Evolutionary conservation across 768 basidiomycete species (phyloP).

Genomic region (Lepiota venenata): DNA sequence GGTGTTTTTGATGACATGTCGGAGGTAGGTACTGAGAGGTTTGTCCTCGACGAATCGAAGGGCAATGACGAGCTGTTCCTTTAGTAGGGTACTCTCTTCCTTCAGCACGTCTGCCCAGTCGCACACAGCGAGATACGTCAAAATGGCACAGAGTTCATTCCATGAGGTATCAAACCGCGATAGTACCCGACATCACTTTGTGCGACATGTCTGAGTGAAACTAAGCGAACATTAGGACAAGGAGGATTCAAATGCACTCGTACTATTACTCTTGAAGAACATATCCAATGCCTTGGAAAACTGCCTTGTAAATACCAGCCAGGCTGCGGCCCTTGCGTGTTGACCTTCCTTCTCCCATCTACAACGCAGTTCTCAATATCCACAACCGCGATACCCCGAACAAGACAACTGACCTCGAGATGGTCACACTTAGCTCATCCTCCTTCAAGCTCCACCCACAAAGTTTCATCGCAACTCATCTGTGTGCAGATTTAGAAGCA

Average conservation of each 20-base stretch:
- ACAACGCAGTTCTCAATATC: background rate
- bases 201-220: conserved; percentile 62
- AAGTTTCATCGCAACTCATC: conserved; percentile 67
- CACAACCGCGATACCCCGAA: background rate
- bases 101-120: conserved; percentile 82
- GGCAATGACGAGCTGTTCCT: conserved; percentile 81
- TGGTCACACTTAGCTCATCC: conserved; percentile 56
- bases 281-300: conserved; percentile 65
- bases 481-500: conserved; percentile 55
- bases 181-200: conserved; percentile 79
- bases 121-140: conserved; percentile 67
- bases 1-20: conserved; percentile 51
- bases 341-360: conserved; percentile 79
- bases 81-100: conserved; percentile 73
- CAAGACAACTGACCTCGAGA: conserved; percentile 43
- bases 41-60: conserved; percentile 82
- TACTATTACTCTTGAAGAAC: conserved; percentile 81
- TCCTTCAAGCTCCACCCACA: conserved; percentile 75
- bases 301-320: conserved; percentile 77
- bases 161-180: conserved; percentile 60
- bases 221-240: conserved; percentile 6
- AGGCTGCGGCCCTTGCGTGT: conserved; percentile 76
- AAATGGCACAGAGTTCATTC: conserved; percentile 51
- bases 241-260: background rate
- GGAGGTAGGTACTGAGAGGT: conserved; percentile 63